Percentiles rank a stretch among this genome's conserved stretches.
These are phyloP conservation scores for Trichoderma semiorbis DNA, from an alignment of 2,329 filamentous ascomycete species.

Conservation along the genomic window DNA sequence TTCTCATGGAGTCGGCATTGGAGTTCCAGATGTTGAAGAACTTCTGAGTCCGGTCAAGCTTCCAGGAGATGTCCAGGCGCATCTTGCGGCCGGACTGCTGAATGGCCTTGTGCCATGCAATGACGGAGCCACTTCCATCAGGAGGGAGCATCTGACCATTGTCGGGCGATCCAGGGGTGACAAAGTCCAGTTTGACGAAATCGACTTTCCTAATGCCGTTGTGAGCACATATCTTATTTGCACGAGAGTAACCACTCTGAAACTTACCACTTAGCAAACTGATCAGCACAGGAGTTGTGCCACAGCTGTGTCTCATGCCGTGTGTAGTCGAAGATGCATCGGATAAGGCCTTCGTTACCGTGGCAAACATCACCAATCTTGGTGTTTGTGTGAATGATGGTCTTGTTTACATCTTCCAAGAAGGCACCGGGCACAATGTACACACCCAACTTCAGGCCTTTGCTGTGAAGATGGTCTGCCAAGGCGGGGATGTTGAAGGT, in stretches of 20 bases:
- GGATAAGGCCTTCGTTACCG: constrained; percentile 21
- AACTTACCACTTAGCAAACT: constrained; percentile 22
- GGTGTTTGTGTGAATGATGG: constrained; percentile 19
- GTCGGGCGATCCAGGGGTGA: constrained; percentile 23
- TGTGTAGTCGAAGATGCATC: constrained; percentile 22
- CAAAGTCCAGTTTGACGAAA: constrained; percentile 23
- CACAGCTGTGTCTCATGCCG: constrained; percentile 20
- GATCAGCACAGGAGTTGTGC: constrained; percentile 22
- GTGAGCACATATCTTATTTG: not conserved
- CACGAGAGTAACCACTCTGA: not conserved
- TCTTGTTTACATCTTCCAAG: constrained; percentile 21
- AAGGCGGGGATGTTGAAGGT: constrained; percentile 21
- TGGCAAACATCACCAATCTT: constrained; percentile 22
- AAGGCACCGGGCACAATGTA: constrained; percentile 24
- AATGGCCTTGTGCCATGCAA: constrained; percentile 23
- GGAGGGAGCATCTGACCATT: constrained; percentile 22
- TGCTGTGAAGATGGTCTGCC: constrained; percentile 21
- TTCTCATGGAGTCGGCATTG: constrained; percentile 23
- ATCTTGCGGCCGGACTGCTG: constrained; percentile 20
- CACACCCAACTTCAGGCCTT: constrained; percentile 21
- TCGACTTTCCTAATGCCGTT: constrained; percentile 19
- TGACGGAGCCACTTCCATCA: constrained; percentile 20
- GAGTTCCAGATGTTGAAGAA: constrained; percentile 22
- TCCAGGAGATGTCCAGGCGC: constrained; percentile 24
- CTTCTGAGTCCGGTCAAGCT: constrained; percentile 22